Conservation (phyloP, 805 yeast species). For the Saccharomyces jurei region DNA sequence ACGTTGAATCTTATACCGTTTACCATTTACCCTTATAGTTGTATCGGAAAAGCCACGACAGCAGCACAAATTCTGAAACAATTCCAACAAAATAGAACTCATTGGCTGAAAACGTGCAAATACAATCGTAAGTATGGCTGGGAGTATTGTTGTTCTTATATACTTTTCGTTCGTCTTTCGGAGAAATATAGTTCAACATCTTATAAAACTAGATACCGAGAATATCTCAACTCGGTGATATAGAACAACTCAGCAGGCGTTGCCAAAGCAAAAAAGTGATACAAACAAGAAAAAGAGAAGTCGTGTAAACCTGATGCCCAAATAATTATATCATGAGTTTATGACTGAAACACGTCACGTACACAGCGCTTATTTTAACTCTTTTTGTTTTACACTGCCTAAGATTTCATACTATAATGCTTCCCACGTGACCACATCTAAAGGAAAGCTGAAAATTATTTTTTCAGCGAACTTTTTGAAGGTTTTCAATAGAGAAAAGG, state of each 20-base stretch:
- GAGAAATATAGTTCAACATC: neutral
- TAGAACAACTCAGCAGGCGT: neutral
- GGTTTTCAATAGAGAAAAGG: neutral
- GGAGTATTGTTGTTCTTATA: neutral
- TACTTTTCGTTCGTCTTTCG: neutral
- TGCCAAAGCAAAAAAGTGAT: neutral
- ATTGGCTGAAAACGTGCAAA: neutral
- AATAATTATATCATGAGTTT: neutral
- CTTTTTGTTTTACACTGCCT: neutral
- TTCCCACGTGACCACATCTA: neutral
- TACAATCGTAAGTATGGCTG: neutral
- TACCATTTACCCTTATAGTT: slow-evolving; percentile 44
- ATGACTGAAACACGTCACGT: neutral
- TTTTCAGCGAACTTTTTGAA: neutral
- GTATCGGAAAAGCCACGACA: slow-evolving; percentile 44
- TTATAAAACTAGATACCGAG: neutral
- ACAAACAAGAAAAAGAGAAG: neutral
- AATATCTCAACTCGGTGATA: neutral
- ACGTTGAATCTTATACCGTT: slow-evolving; percentile 52
- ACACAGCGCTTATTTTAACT: neutral
- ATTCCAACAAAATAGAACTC: neutral
- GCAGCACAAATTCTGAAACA: slow-evolving; percentile 14
- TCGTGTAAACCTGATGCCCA: neutral
- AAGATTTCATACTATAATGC: neutral
- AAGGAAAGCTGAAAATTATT: neutral